Evolutionary conservation across 352 stramenopile species (phyloP).

Genomic region (Phytophthora tentaculata): DNA sequence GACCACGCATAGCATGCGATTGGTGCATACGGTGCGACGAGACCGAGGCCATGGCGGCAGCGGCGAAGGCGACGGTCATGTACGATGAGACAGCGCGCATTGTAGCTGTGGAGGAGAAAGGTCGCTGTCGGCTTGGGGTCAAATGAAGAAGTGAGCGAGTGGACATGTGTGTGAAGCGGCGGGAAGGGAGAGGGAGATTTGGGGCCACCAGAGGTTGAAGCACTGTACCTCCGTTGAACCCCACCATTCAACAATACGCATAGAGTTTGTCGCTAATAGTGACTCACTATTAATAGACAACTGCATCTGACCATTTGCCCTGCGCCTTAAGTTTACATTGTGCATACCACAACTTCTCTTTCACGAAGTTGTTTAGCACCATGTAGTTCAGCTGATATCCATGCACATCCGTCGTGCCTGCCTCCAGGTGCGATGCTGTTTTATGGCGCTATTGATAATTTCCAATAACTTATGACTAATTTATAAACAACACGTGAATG

Average conservation of each 20-base stretch:
- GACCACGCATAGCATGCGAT: constrained; percentile 27
- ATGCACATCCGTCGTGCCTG: no score
- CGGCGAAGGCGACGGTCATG: constrained; percentile 15
- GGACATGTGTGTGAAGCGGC: constrained; percentile 8
- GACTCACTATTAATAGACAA: no score
- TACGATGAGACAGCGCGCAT: constrained; percentile 26
- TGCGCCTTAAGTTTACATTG: no score
- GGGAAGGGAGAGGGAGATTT: constrained; percentile 10
- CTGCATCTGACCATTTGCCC: no score
- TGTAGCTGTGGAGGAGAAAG: constrained; percentile 1
- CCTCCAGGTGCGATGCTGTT: no score
- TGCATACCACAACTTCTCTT: no score
- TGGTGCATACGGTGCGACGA: constrained; percentile 34
- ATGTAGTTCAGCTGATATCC: no score
- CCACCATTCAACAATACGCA: constrained; percentile 13
- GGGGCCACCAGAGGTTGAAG: not conserved
- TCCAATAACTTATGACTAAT: no score
- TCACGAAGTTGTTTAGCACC: no score
- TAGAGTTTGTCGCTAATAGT: no score
- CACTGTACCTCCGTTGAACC: constrained; percentile 15
- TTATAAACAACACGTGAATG: no score
- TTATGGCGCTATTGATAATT: no score
- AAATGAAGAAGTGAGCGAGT: constrained; percentile 37
- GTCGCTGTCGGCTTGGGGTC: constrained; percentile 13
- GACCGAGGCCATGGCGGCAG: constrained; percentile 10